Evolutionary conservation across 345 rosid genomes (phyloP), one percentile per base, ranked within the genome.

Genomic region (Theobroma cacao): DNA sequence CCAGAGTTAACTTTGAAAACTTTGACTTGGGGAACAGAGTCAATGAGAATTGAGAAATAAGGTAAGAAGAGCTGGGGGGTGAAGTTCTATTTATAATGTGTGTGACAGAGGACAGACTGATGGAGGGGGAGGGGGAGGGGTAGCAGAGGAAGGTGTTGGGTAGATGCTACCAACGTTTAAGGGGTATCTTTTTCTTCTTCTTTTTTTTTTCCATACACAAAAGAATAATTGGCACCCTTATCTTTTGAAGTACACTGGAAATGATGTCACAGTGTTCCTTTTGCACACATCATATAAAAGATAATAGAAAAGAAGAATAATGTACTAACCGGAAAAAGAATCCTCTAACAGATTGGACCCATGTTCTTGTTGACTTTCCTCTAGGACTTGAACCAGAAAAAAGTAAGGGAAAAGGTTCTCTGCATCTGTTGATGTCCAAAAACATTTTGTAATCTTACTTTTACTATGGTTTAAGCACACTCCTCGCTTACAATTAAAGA

Each of bases 11-110:
- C 31, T 53, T 36, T 65, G 40, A 75, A 55, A 47, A 72, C 60
- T 53, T n/a, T 52, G 63, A 72, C 80, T 48, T 70, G 45, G 36
- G 75, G 34, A 28, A 18, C 50, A 53, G 36, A 62, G 67, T 33
- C 41, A 36, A 53, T 72, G 15, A 60, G 60, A 48, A 75, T 36
- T 65, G 33, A 24, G 77, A 38, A 43, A 64, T 80, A 55, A 48
- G 60, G 67, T 30, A 14, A 30, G 53, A 74, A 80, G 68, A 33
- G 60, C 47, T 20, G 20, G 40, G 72, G 41, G 4, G 28, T 47
- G 75, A 31, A 47, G 58, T 18, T 38, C 52, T 71, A 79, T 81
- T 78, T 87, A 84, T 71, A 87, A 28, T 68, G 38, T 45, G 74
- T 26, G 56, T 43, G 55, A 43, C 72, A 24, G 14, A 3, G 72